Conservation (phyloP, 345 rosid species). For the Eutrema japonicum region DNA sequence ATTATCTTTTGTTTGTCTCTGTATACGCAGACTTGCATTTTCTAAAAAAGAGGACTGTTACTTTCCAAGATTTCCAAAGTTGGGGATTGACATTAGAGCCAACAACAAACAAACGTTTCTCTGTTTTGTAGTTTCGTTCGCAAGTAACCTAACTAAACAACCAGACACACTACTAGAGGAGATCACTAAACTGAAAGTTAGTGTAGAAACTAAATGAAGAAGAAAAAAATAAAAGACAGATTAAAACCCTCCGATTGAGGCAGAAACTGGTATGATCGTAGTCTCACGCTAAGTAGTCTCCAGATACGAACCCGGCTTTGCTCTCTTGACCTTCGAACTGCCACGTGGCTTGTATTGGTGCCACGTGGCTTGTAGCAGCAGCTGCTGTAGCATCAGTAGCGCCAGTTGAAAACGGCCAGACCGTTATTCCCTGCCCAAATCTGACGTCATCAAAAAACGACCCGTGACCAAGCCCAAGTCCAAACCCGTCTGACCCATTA, state of each 20-base stretch:
- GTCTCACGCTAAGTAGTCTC: constrained; percentile 40
- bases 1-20: background rate
- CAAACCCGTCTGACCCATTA: constrained; percentile 35
- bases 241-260: background rate
- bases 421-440: constrained; percentile 41
- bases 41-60: background rate
- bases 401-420: constrained; percentile 40
- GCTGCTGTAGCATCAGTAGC: constrained; percentile 23
- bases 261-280: background rate
- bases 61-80: background rate
- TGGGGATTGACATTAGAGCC: constrained; percentile 15
- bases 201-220: background rate
- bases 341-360: constrained; percentile 28
- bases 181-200: constrained; percentile 18
- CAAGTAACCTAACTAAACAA: constrained; percentile 27
- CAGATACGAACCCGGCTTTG: constrained; percentile 42
- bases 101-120: constrained; percentile 14
- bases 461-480: constrained; percentile 44
- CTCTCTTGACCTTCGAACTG: constrained; percentile 37
- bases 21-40: constrained; percentile 6
- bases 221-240: background rate
- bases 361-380: constrained; percentile 35
- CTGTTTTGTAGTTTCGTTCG: constrained; percentile 27
- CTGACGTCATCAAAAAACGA: constrained; percentile 37
- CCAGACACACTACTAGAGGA: background rate